Conservation (phyloP, 495 filamentous ascomycete species). For the Astrothelium subdiscretum region DNA sequence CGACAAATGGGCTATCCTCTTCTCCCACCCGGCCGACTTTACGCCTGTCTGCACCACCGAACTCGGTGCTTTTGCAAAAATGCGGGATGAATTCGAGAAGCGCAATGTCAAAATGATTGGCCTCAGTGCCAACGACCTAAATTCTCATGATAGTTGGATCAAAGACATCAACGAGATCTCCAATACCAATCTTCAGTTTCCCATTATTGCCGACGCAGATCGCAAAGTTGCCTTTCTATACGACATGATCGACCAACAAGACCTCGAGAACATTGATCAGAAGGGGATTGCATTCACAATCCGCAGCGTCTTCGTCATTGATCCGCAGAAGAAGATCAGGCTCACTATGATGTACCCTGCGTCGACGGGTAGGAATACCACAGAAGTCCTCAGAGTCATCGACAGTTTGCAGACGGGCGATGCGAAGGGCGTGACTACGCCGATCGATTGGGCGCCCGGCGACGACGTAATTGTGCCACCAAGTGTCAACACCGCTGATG, state of each 20-base stretch:
- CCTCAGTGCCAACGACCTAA: conserved; percentile 45
- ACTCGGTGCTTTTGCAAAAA: conserved; percentile 54
- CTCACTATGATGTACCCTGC: conserved; percentile 59
- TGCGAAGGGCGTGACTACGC: conserved; percentile 50
- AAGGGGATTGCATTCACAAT: conserved; percentile 57
- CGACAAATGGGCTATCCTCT: conserved; percentile 52
- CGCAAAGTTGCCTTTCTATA: conserved; percentile 54
- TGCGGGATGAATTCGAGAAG: conserved; percentile 49
- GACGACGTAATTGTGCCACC: conserved; percentile 61
- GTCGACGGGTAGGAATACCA: conserved; percentile 51
- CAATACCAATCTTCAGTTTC: conserved; percentile 46
- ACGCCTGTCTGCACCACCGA: conserved; percentile 63
- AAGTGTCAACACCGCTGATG: conserved; percentile 48
- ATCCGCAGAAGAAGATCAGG: conserved; percentile 57
- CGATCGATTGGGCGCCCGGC: conserved; percentile 52
- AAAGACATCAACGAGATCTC: conserved; percentile 54
- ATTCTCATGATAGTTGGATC: conserved; percentile 51
- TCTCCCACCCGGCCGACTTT: conserved; percentile 61
- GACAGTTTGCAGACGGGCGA: conserved; percentile 55
- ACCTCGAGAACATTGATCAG: conserved; percentile 43
- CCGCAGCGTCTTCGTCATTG: conserved; percentile 58
- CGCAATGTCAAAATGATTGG: conserved; percentile 58
- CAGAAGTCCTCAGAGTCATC: conserved; percentile 54
- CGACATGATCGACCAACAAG: conserved; percentile 51
- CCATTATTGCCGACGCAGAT: conserved; percentile 57